These are phyloP conservation scores for Cladosporium sp. DNA, from an alignment of 2,329 filamentous ascomycete genomes.

Conservation along the genomic window DNA sequence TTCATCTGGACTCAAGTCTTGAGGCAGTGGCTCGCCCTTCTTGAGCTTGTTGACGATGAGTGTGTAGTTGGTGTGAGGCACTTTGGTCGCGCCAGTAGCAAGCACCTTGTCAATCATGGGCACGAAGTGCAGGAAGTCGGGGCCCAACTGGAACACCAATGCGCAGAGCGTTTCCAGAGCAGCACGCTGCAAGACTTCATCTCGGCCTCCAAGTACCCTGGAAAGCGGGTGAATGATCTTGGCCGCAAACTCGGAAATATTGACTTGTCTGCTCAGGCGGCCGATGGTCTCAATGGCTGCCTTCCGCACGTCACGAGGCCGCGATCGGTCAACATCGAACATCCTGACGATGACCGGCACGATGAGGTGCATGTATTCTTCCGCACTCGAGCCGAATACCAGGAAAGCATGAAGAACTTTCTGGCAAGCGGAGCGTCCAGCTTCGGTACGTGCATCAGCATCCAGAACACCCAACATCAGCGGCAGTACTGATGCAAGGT, in stretches of 20 bases:
- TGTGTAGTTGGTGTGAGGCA: constrained; percentile 88
- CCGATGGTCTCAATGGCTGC: constrained; percentile 92
- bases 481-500: constrained; percentile 83
- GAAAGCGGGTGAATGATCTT: constrained; percentile 94
- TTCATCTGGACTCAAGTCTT: constrained; percentile 86
- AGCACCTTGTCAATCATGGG: constrained; percentile 87
- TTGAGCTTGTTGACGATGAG: constrained; percentile 89
- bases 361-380: constrained; percentile 99
- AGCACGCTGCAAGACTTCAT: constrained; percentile 72
- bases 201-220: constrained; percentile 73
- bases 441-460: constrained; percentile 79
- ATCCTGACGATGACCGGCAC: constrained; percentile 92
- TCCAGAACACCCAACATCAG: constrained; percentile 94
- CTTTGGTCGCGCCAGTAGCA: constrained; percentile 65
- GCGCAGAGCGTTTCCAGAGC: constrained; percentile 94
- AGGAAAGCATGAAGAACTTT: constrained; percentile 92
- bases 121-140: constrained; percentile 93
- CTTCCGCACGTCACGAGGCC: constrained; percentile 71
- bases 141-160: constrained; percentile 91
- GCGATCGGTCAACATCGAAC: constrained; percentile 69
- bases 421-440: constrained; percentile 34
- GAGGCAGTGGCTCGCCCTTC: constrained; percentile 91
- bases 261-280: constrained; percentile 92
- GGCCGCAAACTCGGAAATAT: constrained; percentile 93
- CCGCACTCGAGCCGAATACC: constrained; percentile 90